Evolutionary conservation across 2,329 filamentous ascomycete species (phyloP).

Genomic region (Aspergillus pseudotamarii): DNA sequence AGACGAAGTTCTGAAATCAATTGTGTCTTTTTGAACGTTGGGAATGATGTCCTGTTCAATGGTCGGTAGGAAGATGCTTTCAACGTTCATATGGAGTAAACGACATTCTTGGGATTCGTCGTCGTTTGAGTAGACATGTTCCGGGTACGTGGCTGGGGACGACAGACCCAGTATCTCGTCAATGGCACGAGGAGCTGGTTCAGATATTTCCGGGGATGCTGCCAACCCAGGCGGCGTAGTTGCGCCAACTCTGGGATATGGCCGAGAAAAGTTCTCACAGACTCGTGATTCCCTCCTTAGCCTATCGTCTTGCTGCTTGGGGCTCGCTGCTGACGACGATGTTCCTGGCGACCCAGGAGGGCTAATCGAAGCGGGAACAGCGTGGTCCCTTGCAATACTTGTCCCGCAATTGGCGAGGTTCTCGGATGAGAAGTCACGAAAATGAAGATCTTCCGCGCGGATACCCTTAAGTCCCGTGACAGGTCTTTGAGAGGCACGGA

Average conservation of each 20-base stretch:
- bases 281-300: slow-evolving; percentile 39
- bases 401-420: slow-evolving; percentile 27
- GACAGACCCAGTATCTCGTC: slow-evolving; percentile 43
- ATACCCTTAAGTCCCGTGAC: slow-evolving; percentile 55
- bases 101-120: slow-evolving; percentile 10
- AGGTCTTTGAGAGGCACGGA: slow-evolving; percentile 56
- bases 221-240: slow-evolving; percentile 41
- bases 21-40: slow-evolving; percentile 42
- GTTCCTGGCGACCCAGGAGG: slow-evolving; percentile 35
- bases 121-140: slow-evolving; percentile 31
- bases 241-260: slow-evolving; percentile 44
- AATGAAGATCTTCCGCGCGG: slow-evolving; percentile 51
- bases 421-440: slow-evolving; percentile 38
- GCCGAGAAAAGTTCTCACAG: slow-evolving; percentile 60
- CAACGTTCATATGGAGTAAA: slow-evolving; percentile 27
- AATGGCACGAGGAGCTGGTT: slow-evolving; percentile 43
- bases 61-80: slow-evolving; percentile 32
- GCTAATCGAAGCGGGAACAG: slow-evolving; percentile 27
- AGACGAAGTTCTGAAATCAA: slow-evolving; percentile 41
- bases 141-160: slow-evolving; percentile 32
- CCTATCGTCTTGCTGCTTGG: slow-evolving; percentile 24
- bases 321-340: slow-evolving; percentile 28
- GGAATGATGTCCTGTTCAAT: slow-evolving; percentile 46
- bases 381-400: slow-evolving; percentile 26
- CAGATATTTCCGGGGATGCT: slow-evolving; percentile 32